Conservation (phyloP, 345 rosid genomes). For the Moringa oleifera region DNA sequence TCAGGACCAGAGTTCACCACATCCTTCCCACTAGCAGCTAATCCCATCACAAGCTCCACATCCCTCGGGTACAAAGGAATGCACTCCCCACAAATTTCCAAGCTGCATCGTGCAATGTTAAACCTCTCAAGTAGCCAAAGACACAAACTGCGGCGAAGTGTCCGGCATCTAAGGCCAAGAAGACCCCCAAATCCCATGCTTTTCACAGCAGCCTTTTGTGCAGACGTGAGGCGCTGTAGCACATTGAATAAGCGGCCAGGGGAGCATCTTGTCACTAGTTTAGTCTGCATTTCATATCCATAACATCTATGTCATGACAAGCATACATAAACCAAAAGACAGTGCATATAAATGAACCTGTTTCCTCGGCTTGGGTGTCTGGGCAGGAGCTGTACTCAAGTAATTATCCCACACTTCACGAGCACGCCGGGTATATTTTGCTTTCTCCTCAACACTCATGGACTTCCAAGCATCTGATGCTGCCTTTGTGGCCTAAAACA, state of each 20-base stretch:
- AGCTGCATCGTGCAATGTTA: conserved; percentile 26
- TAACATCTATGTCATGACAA: conserved; percentile 13
- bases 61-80: conserved; percentile 36
- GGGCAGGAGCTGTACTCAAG: conserved; percentile 38
- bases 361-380: conserved; percentile 33
- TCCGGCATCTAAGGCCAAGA: conserved; percentile 35
- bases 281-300: conserved; percentile 29
- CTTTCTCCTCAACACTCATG: conserved; percentile 41
- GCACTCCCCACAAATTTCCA: conserved; percentile 36
- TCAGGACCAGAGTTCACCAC: conserved; percentile 46
- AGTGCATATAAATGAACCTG: conserved; percentile 28
- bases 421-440: conserved; percentile 37
- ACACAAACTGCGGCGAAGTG: conserved; percentile 44
- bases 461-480: conserved; percentile 48
- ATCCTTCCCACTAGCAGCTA: conserved; percentile 44
- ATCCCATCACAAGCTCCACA: conserved; percentile 45
- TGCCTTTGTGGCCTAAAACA: conserved; percentile 41
- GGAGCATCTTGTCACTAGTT: conserved; percentile 46
- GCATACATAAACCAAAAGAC: neutral
- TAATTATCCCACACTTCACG: conserved; percentile 49
- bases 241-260: conserved; percentile 45
- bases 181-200: conserved; percentile 46
- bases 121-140: conserved; percentile 50
- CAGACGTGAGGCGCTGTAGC: conserved; percentile 34
- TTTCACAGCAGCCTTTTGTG: conserved; percentile 34